Evolutionary conservation across 2,329 filamentous ascomycete species (phyloP).

Genomic region (Verticillium klebahnii): DNA sequence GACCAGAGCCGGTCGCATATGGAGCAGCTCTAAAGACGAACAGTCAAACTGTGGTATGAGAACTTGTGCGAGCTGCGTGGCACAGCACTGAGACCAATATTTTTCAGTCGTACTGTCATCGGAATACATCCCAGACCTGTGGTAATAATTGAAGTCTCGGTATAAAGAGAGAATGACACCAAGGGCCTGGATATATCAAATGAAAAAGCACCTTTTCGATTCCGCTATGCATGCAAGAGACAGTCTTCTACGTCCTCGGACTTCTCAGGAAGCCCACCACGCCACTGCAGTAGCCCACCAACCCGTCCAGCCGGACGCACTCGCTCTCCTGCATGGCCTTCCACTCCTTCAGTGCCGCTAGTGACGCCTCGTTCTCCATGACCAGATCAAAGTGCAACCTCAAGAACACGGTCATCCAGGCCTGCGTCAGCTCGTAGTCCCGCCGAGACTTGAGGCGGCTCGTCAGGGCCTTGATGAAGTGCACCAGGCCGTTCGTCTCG

Average conservation of each 20-base stretch:
- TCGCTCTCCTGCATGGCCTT: conserved; percentile 68
- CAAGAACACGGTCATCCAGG: conserved; percentile 96
- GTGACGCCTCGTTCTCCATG: conserved; percentile 46
- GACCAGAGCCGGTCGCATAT: too few relatives aligned
- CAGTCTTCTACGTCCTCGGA: conserved; percentile 39
- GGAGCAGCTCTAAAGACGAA: too few relatives aligned
- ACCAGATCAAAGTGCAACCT: conserved; percentile 65
- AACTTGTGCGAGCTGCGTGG: too few relatives aligned
- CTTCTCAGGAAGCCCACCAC: conserved; percentile 77
- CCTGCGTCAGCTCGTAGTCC: conserved; percentile 92
- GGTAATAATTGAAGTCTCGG: not conserved
- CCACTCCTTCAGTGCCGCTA: conserved; percentile 63
- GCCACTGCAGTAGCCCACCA: conserved; percentile 85
- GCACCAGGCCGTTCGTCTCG: conserved; percentile 64
- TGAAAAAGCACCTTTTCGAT: not conserved
- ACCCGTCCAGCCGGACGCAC: conserved; percentile 61
- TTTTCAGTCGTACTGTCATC: too few relatives aligned
- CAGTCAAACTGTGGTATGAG: too few relatives aligned
- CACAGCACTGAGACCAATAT: too few relatives aligned
- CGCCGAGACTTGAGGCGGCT: conserved; percentile 60
- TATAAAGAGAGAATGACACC: not conserved
- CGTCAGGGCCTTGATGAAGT: conserved; percentile 80
- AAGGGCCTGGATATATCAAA: not conserved
- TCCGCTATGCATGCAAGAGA: not conserved
- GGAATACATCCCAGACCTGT: too few relatives aligned